These are phyloP conservation scores for Eutypella sp. DNA, from an alignment of 2,329 filamentous ascomycete genomes.

Conservation along the genomic window DNA sequence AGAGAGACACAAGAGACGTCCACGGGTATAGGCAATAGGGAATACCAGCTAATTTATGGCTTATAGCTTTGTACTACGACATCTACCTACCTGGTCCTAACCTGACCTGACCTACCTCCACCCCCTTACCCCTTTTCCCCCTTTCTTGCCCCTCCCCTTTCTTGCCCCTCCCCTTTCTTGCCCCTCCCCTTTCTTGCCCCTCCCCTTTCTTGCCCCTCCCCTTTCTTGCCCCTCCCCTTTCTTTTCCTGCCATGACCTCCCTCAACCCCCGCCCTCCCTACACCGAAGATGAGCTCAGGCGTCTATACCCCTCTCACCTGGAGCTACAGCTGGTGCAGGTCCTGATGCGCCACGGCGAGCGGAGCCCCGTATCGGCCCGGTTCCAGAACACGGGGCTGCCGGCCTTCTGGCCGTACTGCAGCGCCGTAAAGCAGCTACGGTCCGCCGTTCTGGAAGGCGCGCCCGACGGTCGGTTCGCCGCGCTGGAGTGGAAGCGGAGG, in stretches of 20 bases:
- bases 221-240: slow-evolving; percentile 2
- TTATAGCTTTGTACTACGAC: background rate
- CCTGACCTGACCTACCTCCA: background rate
- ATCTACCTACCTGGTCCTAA: no score
- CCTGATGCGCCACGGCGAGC: slow-evolving; percentile 72
- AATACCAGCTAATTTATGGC: background rate
- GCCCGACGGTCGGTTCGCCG: slow-evolving; percentile 32
- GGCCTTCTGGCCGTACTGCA: slow-evolving; percentile 86
- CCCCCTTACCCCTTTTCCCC: background rate
- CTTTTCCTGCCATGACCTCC: slow-evolving; percentile 61
- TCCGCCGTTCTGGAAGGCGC: slow-evolving; percentile 42
- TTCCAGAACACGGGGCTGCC: slow-evolving; percentile 73
- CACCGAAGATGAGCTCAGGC: slow-evolving; percentile 70
- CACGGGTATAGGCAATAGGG: no score
- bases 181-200: no score
- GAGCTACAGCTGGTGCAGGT: slow-evolving; percentile 88
- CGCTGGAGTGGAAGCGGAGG: slow-evolving; percentile 60
- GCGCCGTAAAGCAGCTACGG: slow-evolving; percentile 65
- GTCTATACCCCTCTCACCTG: slow-evolving; percentile 74
- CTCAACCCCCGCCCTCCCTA: slow-evolving; percentile 72
- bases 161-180: no score
- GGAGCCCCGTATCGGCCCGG: slow-evolving; percentile 80
- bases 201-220: no score
- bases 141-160: no score
- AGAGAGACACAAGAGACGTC: no score